Base-by-base conservation (phyloP, 2,329 filamentous ascomycete genomes). In the Botrytis byssoidea region DNA sequence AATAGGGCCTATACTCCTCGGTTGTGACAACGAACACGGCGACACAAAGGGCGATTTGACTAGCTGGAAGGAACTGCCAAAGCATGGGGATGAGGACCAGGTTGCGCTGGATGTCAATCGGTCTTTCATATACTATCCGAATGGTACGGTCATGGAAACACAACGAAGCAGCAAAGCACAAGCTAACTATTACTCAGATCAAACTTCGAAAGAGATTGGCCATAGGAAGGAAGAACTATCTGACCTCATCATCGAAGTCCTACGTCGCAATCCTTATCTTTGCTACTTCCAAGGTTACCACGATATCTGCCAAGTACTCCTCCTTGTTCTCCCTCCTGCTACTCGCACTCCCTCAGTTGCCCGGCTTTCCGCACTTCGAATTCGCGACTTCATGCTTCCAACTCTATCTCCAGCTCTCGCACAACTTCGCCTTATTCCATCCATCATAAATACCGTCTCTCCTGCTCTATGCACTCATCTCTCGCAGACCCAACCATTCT, bases 201-300 rank as follows among this genome's bases (percentile, higher is more conserved):
- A 91, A 80, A 89, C 91, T 18, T 88, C 92, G 44, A 85, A 88
- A 76, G 90, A 95, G 77, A 87, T 97, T 73, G 86, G 89, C 65
- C 82, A 82, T 61, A 91, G 92, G 80, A 98, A 96, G 81, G 81
- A 86, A 72, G 90, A 96, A 79, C 88, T 99, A 2, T 95, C 91
- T 12, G 85, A 89, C 76, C 86, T 99, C 69, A 98, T 99, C 79
- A 89, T 89, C 70, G 88, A 92, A 76, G 90, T 97, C 22, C 88
- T 99, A 64, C 91, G 97, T 71, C 88, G 88, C 48, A 88, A 97
- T 79, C 94, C 95, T 25, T 91, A 91, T 81, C 89, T 99, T 51
- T 94, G 91, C 85, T 99, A 99, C 84, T 99, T 99, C 83, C 96
- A 99, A 84, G 96, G 96, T 81, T 99, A 97, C 82, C 96, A 99